These are phyloP conservation scores for Cardiospermum halicacabum DNA, from an alignment of 345 rosid species.

Conservation along the genomic window DNA sequence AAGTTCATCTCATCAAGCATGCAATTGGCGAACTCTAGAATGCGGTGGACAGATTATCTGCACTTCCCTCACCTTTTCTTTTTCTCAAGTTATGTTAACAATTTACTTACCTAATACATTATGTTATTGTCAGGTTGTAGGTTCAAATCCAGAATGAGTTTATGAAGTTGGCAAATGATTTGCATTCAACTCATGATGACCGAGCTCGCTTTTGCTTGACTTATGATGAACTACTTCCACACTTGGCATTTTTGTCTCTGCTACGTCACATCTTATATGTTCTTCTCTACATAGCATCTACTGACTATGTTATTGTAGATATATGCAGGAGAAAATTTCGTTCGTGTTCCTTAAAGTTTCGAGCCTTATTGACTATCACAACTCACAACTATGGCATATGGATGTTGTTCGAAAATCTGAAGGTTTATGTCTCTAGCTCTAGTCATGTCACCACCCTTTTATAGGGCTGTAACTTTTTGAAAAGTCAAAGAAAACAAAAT, in stretches of 20 bases:
- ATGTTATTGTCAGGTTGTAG: slow-evolving; percentile 59
- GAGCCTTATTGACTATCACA: slow-evolving; percentile 97
- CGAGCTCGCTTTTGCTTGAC: slow-evolving; percentile 77
- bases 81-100: background rate
- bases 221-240: slow-evolving; percentile 96
- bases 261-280: background rate
- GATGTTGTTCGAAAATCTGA: slow-evolving; percentile 91
- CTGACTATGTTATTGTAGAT: slow-evolving; percentile 37
- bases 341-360: slow-evolving; percentile 86
- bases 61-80: slow-evolving; percentile 10
- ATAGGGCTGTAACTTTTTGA: too few relatives aligned
- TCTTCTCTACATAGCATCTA: background rate
- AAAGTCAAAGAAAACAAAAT: too few relatives aligned
- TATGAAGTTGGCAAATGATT: slow-evolving; percentile 64
- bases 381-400: slow-evolving; percentile 89
- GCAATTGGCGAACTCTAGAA: slow-evolving; percentile 83
- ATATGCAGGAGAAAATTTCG: slow-evolving; percentile 88
- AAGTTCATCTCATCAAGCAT: slow-evolving; percentile 87
- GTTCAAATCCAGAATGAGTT: slow-evolving; percentile 89
- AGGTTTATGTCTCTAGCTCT: slow-evolving; percentile 39
- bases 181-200: slow-evolving; percentile 62
- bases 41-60: slow-evolving; percentile 73
- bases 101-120: slow-evolving; percentile 15
- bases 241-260: slow-evolving; percentile 61
- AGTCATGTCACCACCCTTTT: slow-evolving; percentile 1